Evolutionary conservation across 257 asterid genomes (phyloP).

Genomic region (Nicotiana attenuata): DNA sequence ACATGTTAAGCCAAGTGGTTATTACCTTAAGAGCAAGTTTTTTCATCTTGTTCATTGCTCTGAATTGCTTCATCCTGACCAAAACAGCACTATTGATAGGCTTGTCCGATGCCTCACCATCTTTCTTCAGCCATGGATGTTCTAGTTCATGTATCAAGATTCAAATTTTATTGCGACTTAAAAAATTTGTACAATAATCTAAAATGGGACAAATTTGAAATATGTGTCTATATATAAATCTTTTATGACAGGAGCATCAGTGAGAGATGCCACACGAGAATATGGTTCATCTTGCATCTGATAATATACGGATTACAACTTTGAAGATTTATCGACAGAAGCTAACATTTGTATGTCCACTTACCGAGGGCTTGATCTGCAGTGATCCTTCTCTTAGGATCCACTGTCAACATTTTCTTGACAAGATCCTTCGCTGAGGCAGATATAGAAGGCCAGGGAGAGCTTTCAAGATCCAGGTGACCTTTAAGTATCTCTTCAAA

Average conservation of each 20-base stretch:
- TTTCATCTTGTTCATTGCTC: slow-evolving; percentile 55
- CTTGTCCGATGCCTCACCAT: slow-evolving; percentile 54
- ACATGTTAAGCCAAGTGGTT: not conserved
- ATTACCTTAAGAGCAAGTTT: slow-evolving; percentile 48
- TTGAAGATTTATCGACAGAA: not conserved
- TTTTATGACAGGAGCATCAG: not conserved
- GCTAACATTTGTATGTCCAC: not conserved
- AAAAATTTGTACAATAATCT: not conserved
- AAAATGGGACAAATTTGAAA: not conserved
- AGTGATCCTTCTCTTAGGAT: slow-evolving; percentile 49
- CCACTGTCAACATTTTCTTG: slow-evolving; percentile 42
- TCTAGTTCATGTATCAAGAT: slow-evolving; percentile 21
- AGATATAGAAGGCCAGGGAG: slow-evolving; percentile 68
- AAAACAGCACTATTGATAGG: slow-evolving; percentile 54
- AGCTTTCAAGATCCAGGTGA: slow-evolving; percentile 32
- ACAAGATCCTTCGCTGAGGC: slow-evolving; percentile 58
- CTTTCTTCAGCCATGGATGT: slow-evolving; percentile 69
- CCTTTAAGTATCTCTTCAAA: slow-evolving; percentile 47
- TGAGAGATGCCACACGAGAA: not conserved
- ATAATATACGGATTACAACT: not conserved
- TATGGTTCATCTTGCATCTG: not conserved
- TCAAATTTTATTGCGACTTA: not conserved
- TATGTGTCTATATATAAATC: not conserved
- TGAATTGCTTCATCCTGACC: slow-evolving; percentile 46
- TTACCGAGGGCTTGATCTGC: slow-evolving; percentile 62